Percentiles rank a stretch among this genome's conserved stretches.
phyloP scores from a whole-genome alignment of 805 yeast species.

The Torulaspora maleeae region DNA sequence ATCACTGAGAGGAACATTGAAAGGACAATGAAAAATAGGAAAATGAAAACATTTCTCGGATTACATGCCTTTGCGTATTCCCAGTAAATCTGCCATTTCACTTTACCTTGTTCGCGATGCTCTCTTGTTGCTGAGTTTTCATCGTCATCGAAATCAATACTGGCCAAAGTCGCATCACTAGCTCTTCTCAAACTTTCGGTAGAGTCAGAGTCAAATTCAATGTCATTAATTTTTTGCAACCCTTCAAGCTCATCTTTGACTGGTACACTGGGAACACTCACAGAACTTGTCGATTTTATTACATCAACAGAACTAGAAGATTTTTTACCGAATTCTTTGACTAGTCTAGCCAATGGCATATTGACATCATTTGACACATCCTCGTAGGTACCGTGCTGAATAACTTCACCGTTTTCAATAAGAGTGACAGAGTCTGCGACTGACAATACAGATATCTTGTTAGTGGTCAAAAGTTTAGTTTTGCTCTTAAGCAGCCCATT shows the following conservation, averaged over 20 bases:
- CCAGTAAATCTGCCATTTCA: conserved; percentile 76
- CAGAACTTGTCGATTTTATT: conserved; percentile 16
- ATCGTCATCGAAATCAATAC: conserved; percentile 37
- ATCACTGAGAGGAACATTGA: conserved; percentile 59
- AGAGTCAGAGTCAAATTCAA: conserved; percentile 32
- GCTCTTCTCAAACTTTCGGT: conserved; percentile 54
- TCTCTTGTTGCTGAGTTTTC: conserved; percentile 47
- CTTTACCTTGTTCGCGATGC: conserved; percentile 88
- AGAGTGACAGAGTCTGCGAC: conserved; percentile 68
- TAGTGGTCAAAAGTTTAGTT: conserved; percentile 78
- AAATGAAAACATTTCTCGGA: conserved; percentile 54
- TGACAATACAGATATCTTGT: conserved; percentile 74
- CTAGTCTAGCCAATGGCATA: conserved; percentile 50
- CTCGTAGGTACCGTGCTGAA: conserved; percentile 60
- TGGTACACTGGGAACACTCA: conserved; percentile 27
- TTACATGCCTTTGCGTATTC: conserved; percentile 89
- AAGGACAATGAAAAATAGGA: conserved; percentile 50
- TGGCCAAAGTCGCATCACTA: conserved; percentile 41
- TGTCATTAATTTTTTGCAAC: conserved; percentile 26
- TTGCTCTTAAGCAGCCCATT: conserved; percentile 70
- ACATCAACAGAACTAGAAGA: conserved; percentile 23
- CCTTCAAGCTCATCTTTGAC: conserved; percentile 32
- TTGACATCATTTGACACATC: conserved; percentile 43
- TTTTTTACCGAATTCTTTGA: conserved; percentile 58
- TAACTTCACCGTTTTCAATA: conserved; percentile 62